Evolutionary conservation across 768 basidiomycete species (phyloP).

Genomic region (Lepiota venenata): DNA sequence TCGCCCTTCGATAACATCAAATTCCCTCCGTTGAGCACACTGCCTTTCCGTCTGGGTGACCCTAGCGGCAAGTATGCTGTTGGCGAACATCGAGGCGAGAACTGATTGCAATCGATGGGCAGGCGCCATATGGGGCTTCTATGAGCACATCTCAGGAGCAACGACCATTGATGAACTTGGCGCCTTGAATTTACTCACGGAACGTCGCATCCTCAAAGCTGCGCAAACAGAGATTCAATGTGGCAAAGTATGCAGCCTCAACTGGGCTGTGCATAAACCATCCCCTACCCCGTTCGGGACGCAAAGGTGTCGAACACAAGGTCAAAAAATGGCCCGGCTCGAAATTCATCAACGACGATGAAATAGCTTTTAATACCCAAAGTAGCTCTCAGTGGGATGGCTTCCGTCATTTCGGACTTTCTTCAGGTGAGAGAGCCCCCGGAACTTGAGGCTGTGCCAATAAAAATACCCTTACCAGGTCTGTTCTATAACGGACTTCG

Average conservation of each 20-base stretch:
- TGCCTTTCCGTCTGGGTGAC: conserved; percentile 21
- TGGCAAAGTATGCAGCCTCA: conserved; percentile 20
- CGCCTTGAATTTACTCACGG: conserved; percentile 21
- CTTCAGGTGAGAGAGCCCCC: background rate
- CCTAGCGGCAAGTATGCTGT: conserved; percentile 14
- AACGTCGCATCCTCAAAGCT: conserved; percentile 18
- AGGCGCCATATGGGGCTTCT: conserved; percentile 25
- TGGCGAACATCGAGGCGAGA: background rate
- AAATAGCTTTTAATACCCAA: conserved; percentile 21
- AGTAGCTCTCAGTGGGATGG: conserved; percentile 25
- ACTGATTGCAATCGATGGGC: background rate
- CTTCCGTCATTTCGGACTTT: conserved; percentile 11
- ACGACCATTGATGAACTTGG: conserved; percentile 18
- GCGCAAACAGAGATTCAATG: conserved; percentile 17
- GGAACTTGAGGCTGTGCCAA: background rate
- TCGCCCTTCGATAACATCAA: conserved; percentile 20
- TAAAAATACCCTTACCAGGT: conserved; percentile 7
- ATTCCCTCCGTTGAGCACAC: conserved; percentile 17
- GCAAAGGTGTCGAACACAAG: conserved; percentile 18
- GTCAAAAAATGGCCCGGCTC: conserved; percentile 14
- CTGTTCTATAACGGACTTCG: conserved; percentile 21
- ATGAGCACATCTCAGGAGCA: conserved; percentile 19
- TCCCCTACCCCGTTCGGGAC: conserved; percentile 14
- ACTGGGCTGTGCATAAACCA: conserved; percentile 23
- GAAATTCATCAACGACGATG: conserved; percentile 20